phyloP scores from a whole-genome alignment of 1,284 basidiomycete genomes.

The Trichosporon sp. region DNA sequence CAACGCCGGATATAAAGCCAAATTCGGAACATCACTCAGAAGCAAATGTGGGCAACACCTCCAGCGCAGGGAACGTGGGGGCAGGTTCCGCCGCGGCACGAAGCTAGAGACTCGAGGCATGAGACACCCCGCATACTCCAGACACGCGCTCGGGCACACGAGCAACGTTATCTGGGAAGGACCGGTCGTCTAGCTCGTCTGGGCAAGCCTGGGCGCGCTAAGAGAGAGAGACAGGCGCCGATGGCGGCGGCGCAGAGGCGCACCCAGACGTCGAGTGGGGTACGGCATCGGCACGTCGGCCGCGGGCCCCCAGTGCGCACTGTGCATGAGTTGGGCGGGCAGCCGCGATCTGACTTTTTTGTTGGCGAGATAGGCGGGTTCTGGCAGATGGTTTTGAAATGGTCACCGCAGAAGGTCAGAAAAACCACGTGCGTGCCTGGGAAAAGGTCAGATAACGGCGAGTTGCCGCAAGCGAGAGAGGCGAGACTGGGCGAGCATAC shows the following conservation, averaged over 20 bases:
- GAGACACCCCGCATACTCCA: not conserved
- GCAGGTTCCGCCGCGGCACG: not conserved
- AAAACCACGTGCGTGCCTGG: constrained; percentile 9
- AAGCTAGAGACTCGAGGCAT: not conserved
- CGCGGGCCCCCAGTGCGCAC: not conserved
- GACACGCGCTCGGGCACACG: not conserved
- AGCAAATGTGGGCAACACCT: not conserved
- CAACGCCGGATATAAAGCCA: not conserved
- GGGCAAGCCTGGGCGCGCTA: not conserved
- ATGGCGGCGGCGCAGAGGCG: not conserved
- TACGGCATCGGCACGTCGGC: not conserved
- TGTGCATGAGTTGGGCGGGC: not conserved
- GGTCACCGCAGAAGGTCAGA: constrained; percentile 6
- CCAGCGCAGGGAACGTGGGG: not conserved
- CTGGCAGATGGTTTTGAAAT: not conserved
- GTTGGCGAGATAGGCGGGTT: constrained; percentile 13
- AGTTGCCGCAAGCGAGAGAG: constrained; percentile 6
- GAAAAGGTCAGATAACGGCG: constrained; percentile 10
- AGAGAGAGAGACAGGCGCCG: not conserved
- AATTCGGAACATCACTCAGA: not conserved
- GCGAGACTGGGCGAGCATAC: constrained; percentile 17
- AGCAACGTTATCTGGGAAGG: not conserved
- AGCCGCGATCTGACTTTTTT: constrained; percentile 6
- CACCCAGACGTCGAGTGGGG: not conserved
- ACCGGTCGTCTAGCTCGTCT: not conserved